Conservation (phyloP, 352 stramenopile genomes). For the Globisporangium paroecandrum region DNA sequence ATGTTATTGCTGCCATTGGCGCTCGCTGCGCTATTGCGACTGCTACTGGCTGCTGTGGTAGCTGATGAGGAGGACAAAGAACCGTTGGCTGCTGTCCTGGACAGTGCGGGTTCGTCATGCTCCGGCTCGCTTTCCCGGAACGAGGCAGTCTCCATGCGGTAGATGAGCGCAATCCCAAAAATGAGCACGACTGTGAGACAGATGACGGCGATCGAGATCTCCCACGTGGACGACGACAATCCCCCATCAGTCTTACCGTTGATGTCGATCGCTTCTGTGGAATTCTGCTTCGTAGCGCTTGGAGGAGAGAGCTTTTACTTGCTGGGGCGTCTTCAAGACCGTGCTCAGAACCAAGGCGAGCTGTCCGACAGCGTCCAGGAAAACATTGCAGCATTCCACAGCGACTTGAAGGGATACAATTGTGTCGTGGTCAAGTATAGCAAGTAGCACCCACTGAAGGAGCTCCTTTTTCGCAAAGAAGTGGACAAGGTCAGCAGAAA, state of each 20-base stretch:
- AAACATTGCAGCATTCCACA: no score
- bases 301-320: no score
- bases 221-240: neutral
- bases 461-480: no score
- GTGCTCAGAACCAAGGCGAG: no score
- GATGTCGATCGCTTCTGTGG: neutral
- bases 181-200: neutral
- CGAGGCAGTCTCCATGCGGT: neutral
- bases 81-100: no score
- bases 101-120: neutral
- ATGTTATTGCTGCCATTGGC: neutral
- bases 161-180: neutral
- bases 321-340: no score
- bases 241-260: neutral
- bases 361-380: no score
- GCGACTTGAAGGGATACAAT: no score
- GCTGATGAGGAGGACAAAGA: neutral
- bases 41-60: neutral
- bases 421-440: no score
- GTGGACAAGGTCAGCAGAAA: no score
- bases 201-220: neutral
- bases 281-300: no score
- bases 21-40: neutral
- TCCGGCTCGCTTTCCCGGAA: neutral
- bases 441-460: no score